Evolutionary conservation across 2,329 filamentous ascomycete genomes (phyloP).

Genomic region (Chalaropsis ovoidea): DNA sequence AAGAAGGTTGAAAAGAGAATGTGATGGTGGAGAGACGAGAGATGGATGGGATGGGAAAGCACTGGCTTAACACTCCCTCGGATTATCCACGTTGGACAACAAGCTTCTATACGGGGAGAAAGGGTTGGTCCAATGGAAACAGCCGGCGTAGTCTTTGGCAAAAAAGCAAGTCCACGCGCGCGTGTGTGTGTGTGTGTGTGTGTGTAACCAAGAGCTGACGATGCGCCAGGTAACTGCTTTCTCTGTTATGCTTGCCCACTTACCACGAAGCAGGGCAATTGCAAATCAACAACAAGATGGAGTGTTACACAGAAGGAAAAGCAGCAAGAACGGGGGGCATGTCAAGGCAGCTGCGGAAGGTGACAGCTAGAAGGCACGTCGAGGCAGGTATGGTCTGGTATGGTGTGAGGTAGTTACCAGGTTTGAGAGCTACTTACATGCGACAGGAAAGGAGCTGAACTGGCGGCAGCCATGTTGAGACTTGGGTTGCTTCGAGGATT

Average conservation of each 20-base stretch:
- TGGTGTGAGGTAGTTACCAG: not conserved
- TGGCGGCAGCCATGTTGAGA: conserved; percentile 2
- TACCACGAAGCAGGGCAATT: conserved; percentile 3
- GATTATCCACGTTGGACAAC: not conserved
- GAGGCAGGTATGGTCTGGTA: not conserved
- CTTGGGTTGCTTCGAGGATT: not conserved
- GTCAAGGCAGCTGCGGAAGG: not conserved
- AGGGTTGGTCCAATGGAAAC: not conserved
- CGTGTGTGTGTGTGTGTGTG: not conserved
- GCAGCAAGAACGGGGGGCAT: not conserved
- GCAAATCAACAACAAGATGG: not conserved
- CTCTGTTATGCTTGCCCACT: not conserved
- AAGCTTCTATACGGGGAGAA: not conserved
- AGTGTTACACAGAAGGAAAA: not conserved
- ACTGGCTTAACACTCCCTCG: not conserved
- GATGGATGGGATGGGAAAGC: not conserved
- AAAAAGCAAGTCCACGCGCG: not conserved
- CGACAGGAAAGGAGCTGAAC: not conserved
- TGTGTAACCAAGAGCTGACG: conserved; percentile 7
- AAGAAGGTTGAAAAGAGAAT: not conserved
- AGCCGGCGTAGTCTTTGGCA: not conserved
- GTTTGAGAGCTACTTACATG: conserved; percentile 3
- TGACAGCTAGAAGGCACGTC: not conserved
- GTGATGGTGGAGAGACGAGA: not conserved
- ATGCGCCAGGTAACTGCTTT: not conserved